Evolutionary conservation across 2,329 filamentous ascomycete species (phyloP), one percentile per base, ranked within the genome.

Genomic region (Sclerotiophoma versabilis): DNA sequence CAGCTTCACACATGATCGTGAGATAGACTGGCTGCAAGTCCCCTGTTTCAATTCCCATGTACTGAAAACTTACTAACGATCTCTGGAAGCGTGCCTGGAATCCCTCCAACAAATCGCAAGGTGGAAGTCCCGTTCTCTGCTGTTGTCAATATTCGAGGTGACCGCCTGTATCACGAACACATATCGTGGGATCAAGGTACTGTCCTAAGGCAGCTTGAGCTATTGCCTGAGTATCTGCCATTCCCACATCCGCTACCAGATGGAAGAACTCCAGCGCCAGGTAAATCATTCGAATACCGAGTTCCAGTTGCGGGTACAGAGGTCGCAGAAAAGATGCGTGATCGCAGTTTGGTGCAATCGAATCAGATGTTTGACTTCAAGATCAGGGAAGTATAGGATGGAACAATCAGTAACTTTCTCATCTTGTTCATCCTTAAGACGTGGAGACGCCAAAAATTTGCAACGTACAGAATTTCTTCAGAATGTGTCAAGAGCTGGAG

Each of bases 161-260:
- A 88, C 62, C 77, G 86, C 1, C 74, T 90, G 0, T 88, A 85
- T 59, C 85, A 89, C 60, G 87, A 90, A 65, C 86, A 89, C 58
- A 89, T 89, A 34, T 75, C 81, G 7, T 90, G 87, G 86, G 87
- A 89, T 56, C 86, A 89, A 66, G 82, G 79, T 0, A 86, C 83
- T 0, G 80, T 84, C 1, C 72, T 89, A 3, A 69, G 77, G 2
- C 87, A 89, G 66, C 72, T 88, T 1, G 86, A 84, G 1, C 69
- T 88, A 10, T 67, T 90, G 45, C 85, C 85, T 0, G 80, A 88
- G 43, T 89, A 86, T 58, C 77, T 90, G 0, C 84, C 86, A 0
- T 89, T 84, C 55, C 86, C 86, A 6, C 38, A 63, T 33, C 29
- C 55, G 10, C 34, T 63, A 12, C 58, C 52, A 19, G 47, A 53